phyloP scores from a whole-genome alignment of 108 stramenopile genomes.

The Schizochytrium sp. region DNA sequence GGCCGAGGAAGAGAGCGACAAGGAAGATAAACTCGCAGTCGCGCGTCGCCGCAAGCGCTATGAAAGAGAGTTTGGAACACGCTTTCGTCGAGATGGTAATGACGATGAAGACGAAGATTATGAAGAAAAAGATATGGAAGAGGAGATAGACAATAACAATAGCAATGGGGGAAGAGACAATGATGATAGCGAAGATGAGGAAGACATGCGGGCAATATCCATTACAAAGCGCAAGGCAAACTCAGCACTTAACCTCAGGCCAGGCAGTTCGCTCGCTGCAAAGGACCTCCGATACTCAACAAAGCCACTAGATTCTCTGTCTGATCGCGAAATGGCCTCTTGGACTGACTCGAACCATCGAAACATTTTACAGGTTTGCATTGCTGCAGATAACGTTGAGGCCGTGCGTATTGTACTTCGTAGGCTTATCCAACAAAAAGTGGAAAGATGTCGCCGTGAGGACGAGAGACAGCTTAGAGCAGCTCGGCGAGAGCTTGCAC shows the following conservation, averaged over 20 bases:
- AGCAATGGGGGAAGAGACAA: not conserved
- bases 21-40: not conserved
- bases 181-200: not conserved
- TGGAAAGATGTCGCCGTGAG: not conserved
- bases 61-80: not conserved
- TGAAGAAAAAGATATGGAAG: not conserved
- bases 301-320: not conserved
- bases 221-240: not conserved
- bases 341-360: not conserved
- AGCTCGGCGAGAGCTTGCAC: not conserved
- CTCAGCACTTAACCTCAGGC: not conserved
- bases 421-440: not conserved
- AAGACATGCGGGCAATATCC: not conserved
- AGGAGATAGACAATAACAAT: not conserved
- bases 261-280: not conserved
- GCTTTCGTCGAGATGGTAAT: not conserved
- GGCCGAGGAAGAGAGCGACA: not conserved
- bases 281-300: not conserved
- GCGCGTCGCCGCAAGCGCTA: not conserved
- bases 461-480: not conserved
- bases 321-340: not conserved
- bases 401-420: constrained; percentile 2
- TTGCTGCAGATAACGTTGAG: not conserved
- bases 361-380: not conserved
- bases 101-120: not conserved